Base-by-base conservation (phyloP, 176 grass and related monocot species). In the Carex cristatella region DNA sequence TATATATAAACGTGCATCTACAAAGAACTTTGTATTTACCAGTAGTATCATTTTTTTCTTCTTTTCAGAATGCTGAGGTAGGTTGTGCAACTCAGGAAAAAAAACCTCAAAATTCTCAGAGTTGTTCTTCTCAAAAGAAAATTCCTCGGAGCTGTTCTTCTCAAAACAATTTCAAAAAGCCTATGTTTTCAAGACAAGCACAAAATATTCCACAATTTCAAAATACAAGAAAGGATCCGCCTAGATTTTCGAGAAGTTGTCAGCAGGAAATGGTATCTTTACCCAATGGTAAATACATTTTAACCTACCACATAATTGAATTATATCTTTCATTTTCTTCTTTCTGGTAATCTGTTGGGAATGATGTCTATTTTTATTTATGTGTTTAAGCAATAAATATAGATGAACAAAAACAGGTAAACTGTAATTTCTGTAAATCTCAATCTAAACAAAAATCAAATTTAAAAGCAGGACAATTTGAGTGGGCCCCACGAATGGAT, bases 401-500 rank as follows among this genome's bases (percentile, higher is more conserved):
- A 28, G 44, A 40, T 30, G 35, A n/a, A 69, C 37, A 7, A 3
- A 61, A 5, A 27, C 6, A 10, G 15, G 12, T 7, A 38, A 6
- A 57, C 31, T n/a, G 10, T 65, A 32, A 86, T 79, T 28, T 79
- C 27, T 31, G 6, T 81, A 1, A 40, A 59, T 9, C 30, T 7
- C 12, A 55, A 51, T 7, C 11, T 62, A 57, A 75, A 58, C 19
- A 51, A 19, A 19, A 3, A 12, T 58, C 4, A 85, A 85, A 64
- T 61, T 73, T 19, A 8, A 51, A 51, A 65, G 19, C 87, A 89
- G 87, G 66, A 40, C 37, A 66, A 15, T 32, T 46, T 13, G 88
- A 83, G 27, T 89, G 88, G 88, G 80, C 79, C n/a, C 88, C 88
- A 55, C 65, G 79, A 83, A 89, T 89, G 88, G 88, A 89, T 77